A percentile compares a stretch with the other conserved stretches of the same genome.
Conservation (phyloP, 768 basidiomycete species). For the Saitozyma sp. region DNA sequence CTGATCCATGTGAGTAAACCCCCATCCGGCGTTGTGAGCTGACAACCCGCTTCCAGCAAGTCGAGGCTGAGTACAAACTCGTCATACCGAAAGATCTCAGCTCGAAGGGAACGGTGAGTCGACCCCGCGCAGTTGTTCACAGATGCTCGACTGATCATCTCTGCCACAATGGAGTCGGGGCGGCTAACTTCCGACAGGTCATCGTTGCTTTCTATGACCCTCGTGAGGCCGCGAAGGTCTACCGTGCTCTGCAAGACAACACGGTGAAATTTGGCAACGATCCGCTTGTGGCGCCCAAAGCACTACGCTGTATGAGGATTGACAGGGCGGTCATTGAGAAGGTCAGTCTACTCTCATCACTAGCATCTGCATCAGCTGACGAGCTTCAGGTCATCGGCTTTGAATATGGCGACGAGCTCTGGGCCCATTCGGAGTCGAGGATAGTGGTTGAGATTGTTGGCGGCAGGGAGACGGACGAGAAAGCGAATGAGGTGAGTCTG, state of each 20-base stretch:
- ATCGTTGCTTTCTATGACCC: slow-evolving; percentile 40
- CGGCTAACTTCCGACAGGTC: slow-evolving; percentile 18
- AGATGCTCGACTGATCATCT: too few species aligned
- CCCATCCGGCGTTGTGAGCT: too few species aligned
- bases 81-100: slow-evolving; percentile 63
- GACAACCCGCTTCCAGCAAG: too few species aligned
- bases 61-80: slow-evolving; percentile 65
- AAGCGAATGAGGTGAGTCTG: slow-evolving; percentile 20
- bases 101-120: slow-evolving; percentile 23
- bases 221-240: slow-evolving; percentile 30
- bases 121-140: background rate
- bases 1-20: too few species aligned
- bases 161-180: background rate
- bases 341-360: slow-evolving; percentile 18
- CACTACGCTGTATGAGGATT: slow-evolving; percentile 35
- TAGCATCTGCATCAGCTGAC: slow-evolving; percentile 1
- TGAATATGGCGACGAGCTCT: slow-evolving; percentile 16
- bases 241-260: slow-evolving; percentile 12
- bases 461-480: slow-evolving; percentile 3
- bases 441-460: slow-evolving; percentile 26
- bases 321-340: slow-evolving; percentile 23
- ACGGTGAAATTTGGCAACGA: slow-evolving; percentile 14
- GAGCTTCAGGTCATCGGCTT: too few species aligned
- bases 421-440: slow-evolving; percentile 21
- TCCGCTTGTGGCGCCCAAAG: background rate